phyloP scores from a whole-genome alignment of 768 basidiomycete genomes.

The Russula abietina region DNA sequence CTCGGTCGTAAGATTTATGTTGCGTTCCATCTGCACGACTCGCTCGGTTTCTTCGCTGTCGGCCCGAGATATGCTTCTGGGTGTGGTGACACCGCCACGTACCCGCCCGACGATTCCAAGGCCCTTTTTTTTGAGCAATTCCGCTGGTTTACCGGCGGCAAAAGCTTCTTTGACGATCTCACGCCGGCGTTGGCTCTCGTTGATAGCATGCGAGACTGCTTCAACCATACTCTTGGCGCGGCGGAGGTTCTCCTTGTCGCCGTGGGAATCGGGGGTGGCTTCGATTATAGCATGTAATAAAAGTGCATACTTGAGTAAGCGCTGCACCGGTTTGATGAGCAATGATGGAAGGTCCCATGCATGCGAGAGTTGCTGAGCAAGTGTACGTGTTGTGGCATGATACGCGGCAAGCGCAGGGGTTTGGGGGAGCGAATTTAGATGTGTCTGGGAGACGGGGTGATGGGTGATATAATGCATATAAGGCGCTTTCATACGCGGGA shows the following conservation, averaged over 20 bases:
- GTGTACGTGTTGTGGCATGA: constrained; percentile 55
- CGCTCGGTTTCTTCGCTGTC: constrained; percentile 23
- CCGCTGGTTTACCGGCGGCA: constrained; percentile 26
- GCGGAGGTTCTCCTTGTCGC: constrained; percentile 55
- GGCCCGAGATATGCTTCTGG: constrained; percentile 41
- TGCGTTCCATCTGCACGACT: constrained; percentile 18
- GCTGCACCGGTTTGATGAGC: constrained; percentile 96
- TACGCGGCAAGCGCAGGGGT: constrained; percentile 61
- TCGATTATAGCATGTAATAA: constrained; percentile 72
- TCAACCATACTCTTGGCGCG: constrained; percentile 57
- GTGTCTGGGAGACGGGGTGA: constrained; percentile 67
- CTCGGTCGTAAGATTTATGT: constrained; percentile 8
- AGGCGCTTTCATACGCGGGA: constrained; percentile 60
- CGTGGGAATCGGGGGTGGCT: constrained; percentile 63
- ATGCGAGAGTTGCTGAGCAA: constrained; percentile 68
- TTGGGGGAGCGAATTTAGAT: constrained; percentile 47
- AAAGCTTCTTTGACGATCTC: constrained; percentile 79
- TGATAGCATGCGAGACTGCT: constrained; percentile 67
- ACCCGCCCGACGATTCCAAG: constrained; percentile 51
- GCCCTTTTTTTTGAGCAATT: constrained; percentile 31
- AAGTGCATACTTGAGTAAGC: constrained; percentile 89
- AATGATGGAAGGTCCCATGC: constrained; percentile 92
- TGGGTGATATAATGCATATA: constrained; percentile 80
- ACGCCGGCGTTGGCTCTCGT: constrained; percentile 67
- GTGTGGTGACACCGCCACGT: constrained; percentile 54